Evolutionary conservation across 2,329 filamentous ascomycete genomes (phyloP).

Genomic region (Cryphonectria carpinicola): DNA sequence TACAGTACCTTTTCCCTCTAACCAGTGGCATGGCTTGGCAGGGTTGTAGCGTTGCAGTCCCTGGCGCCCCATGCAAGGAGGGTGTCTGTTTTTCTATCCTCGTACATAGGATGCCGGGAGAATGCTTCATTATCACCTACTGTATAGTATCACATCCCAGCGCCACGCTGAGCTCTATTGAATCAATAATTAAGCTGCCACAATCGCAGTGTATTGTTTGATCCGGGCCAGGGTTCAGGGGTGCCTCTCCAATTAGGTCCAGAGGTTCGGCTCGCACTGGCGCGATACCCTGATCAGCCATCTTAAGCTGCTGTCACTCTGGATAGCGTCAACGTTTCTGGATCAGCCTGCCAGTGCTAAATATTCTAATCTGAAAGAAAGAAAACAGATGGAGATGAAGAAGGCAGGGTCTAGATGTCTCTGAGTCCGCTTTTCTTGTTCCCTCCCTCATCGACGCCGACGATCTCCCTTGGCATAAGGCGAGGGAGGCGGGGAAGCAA

Average conservation of each 20-base stretch:
- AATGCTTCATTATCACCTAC: no score
- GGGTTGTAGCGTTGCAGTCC: background rate
- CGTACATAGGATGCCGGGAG: no score
- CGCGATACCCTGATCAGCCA: background rate
- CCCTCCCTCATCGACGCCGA: background rate
- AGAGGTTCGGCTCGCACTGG: conserved; percentile 4
- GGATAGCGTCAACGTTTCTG: conserved; percentile 2
- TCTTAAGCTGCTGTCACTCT: background rate
- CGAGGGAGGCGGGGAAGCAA: background rate
- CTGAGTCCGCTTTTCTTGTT: background rate
- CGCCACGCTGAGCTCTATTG: background rate
- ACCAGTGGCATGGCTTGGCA: no score
- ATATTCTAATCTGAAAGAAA: background rate
- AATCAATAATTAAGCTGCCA: background rate
- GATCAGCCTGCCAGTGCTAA: background rate
- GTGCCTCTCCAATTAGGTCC: background rate
- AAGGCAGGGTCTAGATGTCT: background rate
- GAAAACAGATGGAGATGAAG: background rate
- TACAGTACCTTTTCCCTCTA: no score
- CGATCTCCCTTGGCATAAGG: background rate
- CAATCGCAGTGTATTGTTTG: background rate
- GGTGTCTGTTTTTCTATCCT: no score
- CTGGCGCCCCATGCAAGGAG: background rate
- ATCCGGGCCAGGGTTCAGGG: background rate
- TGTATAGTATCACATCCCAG: background rate